These are phyloP conservation scores for Eutrema japonicum DNA, from an alignment of 345 rosid species.

Conservation along the genomic window DNA sequence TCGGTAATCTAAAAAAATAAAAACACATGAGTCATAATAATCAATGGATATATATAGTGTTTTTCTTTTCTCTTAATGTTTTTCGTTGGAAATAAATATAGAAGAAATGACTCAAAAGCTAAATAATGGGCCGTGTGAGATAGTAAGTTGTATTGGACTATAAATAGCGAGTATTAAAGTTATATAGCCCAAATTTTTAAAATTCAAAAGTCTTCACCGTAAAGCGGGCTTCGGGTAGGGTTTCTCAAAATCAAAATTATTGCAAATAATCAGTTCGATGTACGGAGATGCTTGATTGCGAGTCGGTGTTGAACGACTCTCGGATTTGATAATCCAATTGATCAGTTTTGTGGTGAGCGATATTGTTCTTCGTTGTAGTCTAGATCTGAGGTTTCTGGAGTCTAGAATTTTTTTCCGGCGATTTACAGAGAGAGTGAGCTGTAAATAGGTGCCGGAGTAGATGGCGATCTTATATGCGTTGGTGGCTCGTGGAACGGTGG, in stretches of 20 bases:
- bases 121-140: not conserved
- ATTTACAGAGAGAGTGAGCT: slow-evolving; percentile 12
- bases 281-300: slow-evolving; percentile 8
- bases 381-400: slow-evolving; percentile 32
- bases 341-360: slow-evolving; percentile 5
- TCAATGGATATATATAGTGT: too few species aligned
- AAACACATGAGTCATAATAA: too few species aligned
- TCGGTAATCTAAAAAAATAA: too few species aligned
- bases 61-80: too few species aligned
- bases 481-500: slow-evolving; percentile 87
- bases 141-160: slow-evolving; percentile 6
- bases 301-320: slow-evolving; percentile 23
- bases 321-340: not conserved
- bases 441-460: not conserved
- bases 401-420: not conserved
- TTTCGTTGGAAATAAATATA: too few species aligned
- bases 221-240: slow-evolving; percentile 35
- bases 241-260: slow-evolving; percentile 1
- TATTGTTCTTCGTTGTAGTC: not conserved
- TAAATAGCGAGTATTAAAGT: not conserved
- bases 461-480: slow-evolving; percentile 91
- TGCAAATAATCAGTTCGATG: not conserved
- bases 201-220: slow-evolving; percentile 17
- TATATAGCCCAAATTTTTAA: slow-evolving; percentile 28
- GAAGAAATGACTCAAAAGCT: not conserved